Percentiles rank a stretch among this genome's conserved stretches.
Evolutionary conservation across 192 early-diverging fungal genomes (phyloP).

Genomic region (Entomortierella beljakovae): DNA sequence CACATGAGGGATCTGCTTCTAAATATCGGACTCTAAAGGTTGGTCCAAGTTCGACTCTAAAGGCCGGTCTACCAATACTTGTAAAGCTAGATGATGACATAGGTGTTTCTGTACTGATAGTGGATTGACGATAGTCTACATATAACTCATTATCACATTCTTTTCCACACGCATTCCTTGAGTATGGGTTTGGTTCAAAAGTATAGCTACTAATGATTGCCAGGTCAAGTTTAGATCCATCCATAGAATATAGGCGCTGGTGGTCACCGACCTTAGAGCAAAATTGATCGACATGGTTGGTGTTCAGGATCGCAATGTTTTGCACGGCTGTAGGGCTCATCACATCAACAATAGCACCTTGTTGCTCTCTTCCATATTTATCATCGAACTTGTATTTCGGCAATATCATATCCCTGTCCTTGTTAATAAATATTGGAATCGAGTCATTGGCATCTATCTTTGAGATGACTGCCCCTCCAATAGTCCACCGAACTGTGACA

Average conservation of each 20-base stretch:
- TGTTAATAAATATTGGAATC: not conserved
- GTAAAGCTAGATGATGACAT: no score
- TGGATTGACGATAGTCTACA: no score
- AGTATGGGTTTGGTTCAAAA: not conserved
- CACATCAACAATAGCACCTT: not conserved
- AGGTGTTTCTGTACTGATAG: not conserved
- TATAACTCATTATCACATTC: not conserved
- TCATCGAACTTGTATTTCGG: not conserved
- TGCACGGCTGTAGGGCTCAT: not conserved
- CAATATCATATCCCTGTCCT: not conserved
- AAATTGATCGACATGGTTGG: not conserved
- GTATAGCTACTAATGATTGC: not conserved
- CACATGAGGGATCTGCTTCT: no score
- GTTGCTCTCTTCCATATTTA: not conserved
- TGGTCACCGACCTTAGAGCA: not conserved
- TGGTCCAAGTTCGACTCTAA: no score
- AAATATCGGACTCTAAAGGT: no score
- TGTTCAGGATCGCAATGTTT: not conserved
- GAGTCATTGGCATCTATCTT: not conserved
- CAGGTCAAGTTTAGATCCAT: slow-evolving; percentile 17
- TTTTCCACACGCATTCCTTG: not conserved
- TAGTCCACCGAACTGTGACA: not conserved
- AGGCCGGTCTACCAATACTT: no score
- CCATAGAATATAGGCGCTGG: not conserved
- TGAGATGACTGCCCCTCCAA: not conserved